These are phyloP conservation scores for Rickenella mellea DNA, from an alignment of 768 basidiomycete genomes.

Conservation along the genomic window DNA sequence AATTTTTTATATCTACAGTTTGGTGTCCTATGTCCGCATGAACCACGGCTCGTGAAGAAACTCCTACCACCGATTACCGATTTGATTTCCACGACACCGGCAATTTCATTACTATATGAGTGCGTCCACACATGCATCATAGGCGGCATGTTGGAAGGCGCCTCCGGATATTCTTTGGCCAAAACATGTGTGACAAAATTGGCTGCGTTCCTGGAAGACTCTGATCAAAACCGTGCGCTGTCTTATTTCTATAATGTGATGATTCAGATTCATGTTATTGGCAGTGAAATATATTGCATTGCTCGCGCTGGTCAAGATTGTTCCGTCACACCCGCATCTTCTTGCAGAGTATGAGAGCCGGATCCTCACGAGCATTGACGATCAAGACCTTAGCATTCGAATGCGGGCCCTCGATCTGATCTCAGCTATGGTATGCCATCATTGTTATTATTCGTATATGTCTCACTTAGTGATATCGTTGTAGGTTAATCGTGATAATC, in stretches of 20 bases:
- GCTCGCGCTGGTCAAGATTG: conserved; percentile 91
- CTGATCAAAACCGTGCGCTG: conserved; percentile 87
- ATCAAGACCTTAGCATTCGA: conserved; percentile 90
- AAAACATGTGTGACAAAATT: conserved; percentile 88
- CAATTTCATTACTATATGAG: conserved; percentile 93
- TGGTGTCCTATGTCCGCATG: conserved; percentile 83
- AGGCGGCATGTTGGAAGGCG: conserved; percentile 85
- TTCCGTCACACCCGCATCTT: conserved; percentile 82
- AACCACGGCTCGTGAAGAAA: conserved; percentile 91
- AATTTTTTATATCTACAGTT: conserved; percentile 44
- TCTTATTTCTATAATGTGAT: background rate
- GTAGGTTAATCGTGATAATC: conserved; percentile 77
- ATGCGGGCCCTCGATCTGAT: conserved; percentile 93
- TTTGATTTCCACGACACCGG: conserved; percentile 89
- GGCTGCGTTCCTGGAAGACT: conserved; percentile 82
- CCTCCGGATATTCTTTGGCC: conserved; percentile 72
- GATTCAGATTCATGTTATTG: conserved; percentile 11
- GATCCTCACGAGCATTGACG: conserved; percentile 82
- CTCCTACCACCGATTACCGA: conserved; percentile 90
- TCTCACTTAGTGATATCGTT: conserved; percentile 2
- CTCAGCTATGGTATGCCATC: conserved; percentile 70
- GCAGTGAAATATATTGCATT: conserved; percentile 98
- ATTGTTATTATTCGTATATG: background rate
- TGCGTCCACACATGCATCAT: conserved; percentile 98
- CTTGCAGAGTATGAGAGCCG: conserved; percentile 88